Evolutionary conservation across 768 basidiomycete species (phyloP).

Genomic region (Suillus bovinus): DNA sequence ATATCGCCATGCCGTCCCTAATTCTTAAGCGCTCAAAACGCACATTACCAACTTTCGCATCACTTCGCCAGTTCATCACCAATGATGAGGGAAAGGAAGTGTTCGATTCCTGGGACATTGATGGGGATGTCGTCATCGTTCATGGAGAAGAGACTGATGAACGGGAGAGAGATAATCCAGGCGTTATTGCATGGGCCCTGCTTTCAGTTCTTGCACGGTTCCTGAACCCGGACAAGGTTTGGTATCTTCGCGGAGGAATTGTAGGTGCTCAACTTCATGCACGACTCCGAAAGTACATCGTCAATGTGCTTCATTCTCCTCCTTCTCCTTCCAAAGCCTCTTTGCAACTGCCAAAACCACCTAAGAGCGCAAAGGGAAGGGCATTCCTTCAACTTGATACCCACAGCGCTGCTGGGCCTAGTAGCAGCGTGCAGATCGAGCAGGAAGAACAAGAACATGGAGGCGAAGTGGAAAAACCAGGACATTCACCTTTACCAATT

Average conservation of each 20-base stretch:
- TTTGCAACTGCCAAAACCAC: slow-evolving; percentile 19
- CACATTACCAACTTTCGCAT: slow-evolving; percentile 52
- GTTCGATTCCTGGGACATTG: slow-evolving; percentile 60
- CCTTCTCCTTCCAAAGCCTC: slow-evolving; percentile 12
- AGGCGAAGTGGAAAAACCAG: slow-evolving; percentile 57
- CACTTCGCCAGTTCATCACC: slow-evolving; percentile 79
- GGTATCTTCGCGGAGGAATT: slow-evolving; percentile 76
- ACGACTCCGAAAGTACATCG: slow-evolving; percentile 52
- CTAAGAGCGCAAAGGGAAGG: slow-evolving; percentile 36
- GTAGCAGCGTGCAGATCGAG: slow-evolving; percentile 15
- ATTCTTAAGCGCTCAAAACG: slow-evolving; percentile 85
- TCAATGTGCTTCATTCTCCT: slow-evolving; percentile 19
- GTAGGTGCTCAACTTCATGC: slow-evolving; percentile 59
- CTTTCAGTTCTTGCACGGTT: slow-evolving; percentile 63
- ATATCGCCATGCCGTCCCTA: slow-evolving; percentile 86
- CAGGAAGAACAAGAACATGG: neutral
- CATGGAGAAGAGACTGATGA: slow-evolving; percentile 80
- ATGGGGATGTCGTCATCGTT: slow-evolving; percentile 68
- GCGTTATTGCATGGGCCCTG: slow-evolving; percentile 68
- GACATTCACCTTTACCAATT: slow-evolving; percentile 53
- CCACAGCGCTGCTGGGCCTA: slow-evolving; percentile 47
- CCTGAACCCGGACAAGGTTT: slow-evolving; percentile 52
- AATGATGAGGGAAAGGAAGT: slow-evolving; percentile 66
- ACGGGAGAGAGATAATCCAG: slow-evolving; percentile 55
- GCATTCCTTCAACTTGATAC: slow-evolving; percentile 76